phyloP scores from a whole-genome alignment of 2,329 filamentous ascomycete species.

The Sarocladium brachiariae region DNA sequence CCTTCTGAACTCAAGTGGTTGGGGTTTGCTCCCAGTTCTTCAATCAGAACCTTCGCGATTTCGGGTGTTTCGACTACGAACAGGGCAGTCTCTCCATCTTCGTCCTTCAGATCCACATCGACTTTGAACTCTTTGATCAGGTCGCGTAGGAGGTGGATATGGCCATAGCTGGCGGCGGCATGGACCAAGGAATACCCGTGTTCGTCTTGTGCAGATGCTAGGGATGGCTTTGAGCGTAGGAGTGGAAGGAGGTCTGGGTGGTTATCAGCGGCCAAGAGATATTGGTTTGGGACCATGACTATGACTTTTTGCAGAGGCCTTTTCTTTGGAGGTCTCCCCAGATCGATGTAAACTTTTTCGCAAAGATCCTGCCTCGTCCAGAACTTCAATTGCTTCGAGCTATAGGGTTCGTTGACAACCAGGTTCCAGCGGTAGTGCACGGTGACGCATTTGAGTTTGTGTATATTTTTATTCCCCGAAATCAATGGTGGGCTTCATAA shows the following conservation, averaged over 20 bases:
- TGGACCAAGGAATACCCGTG: slow-evolving; percentile 94
- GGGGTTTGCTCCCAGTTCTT: slow-evolving; percentile 70
- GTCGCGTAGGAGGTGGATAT: slow-evolving; percentile 68
- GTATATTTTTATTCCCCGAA: too few relatives aligned
- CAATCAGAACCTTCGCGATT: slow-evolving; percentile 71
- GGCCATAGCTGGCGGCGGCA: slow-evolving; percentile 87
- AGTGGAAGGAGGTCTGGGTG: slow-evolving; percentile 65
- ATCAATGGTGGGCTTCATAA: too few relatives aligned
- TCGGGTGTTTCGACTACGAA: slow-evolving; percentile 83
- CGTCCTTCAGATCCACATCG: slow-evolving; percentile 74
- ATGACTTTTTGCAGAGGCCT: too few relatives aligned
- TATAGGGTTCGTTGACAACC: too few relatives aligned
- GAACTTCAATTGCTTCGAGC: too few relatives aligned
- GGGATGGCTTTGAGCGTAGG: slow-evolving; percentile 64
- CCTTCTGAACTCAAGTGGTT: slow-evolving; percentile 64
- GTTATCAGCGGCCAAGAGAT: slow-evolving; percentile 76
- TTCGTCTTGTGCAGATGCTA: slow-evolving; percentile 76
- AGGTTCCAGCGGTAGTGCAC: too few relatives aligned
- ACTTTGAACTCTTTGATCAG: slow-evolving; percentile 73
- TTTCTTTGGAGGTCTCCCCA: too few relatives aligned
- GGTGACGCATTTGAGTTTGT: too few relatives aligned
- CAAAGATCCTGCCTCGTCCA: too few relatives aligned
- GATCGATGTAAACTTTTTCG: too few relatives aligned
- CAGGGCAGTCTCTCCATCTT: slow-evolving; percentile 89
- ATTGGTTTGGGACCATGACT: slow-evolving; percentile 53